Percentiles rank a stretch among this genome's conserved stretches.
These are phyloP conservation scores for Telopea speciosissima DNA, from an alignment of 177 flowering plant genomes.

Conservation along the genomic window DNA sequence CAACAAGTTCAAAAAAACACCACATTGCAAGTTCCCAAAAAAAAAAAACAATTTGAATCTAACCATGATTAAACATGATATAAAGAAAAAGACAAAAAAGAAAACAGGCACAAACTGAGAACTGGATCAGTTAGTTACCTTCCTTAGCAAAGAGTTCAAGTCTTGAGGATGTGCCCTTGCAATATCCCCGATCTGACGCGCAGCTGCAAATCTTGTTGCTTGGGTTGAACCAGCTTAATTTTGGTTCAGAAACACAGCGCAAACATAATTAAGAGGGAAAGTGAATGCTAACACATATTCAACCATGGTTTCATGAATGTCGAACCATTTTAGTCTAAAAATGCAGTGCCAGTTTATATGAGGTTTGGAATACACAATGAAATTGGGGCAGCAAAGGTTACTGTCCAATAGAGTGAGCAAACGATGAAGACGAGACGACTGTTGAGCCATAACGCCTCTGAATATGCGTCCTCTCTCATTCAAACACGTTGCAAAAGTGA, in stretches of 20 bases:
- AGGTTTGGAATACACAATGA: not conserved
- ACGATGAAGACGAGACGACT: conserved; percentile 88
- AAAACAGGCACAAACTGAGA: not conserved
- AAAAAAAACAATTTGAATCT: not conserved
- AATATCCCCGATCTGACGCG: conserved; percentile 94
- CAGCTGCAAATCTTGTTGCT: conserved; percentile 85
- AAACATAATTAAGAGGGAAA: conserved; percentile 1
- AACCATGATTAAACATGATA: not conserved
- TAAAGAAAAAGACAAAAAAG: not conserved
- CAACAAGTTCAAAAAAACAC: not conserved
- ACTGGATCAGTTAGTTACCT: conserved; percentile 34
- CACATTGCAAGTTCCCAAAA: not conserved
- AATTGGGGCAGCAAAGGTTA: conserved; percentile 34
- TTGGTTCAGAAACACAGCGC: conserved; percentile 27
- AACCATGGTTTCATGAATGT: not conserved
- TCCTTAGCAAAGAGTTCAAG: conserved; percentile 58
- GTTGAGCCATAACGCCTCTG: conserved; percentile 28
- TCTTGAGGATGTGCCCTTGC: conserved; percentile 89
- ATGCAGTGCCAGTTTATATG: not conserved
- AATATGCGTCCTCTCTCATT: conserved; percentile 19
- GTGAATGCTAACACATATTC: not conserved
- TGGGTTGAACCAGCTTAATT: conserved; percentile 89
- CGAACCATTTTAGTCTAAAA: not conserved
- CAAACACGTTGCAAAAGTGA: conserved; percentile 13
- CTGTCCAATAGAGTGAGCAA: conserved; percentile 89